phyloP scores from a whole-genome alignment of 1,139 yeast genomes.

The Hyphopichia pseudoburtonii region DNA sequence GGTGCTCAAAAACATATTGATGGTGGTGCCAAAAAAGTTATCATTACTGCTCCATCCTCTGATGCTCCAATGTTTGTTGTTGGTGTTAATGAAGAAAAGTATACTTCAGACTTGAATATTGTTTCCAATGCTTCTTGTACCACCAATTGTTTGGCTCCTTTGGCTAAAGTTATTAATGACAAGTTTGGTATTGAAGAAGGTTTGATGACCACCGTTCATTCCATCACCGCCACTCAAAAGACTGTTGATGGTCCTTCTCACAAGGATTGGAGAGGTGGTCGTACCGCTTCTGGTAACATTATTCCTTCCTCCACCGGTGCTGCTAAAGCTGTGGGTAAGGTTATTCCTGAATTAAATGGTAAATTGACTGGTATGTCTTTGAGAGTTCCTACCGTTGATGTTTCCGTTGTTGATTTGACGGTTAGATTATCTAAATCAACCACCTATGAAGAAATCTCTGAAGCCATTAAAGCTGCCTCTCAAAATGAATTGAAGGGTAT shows the following conservation, averaged over 20 bases:
- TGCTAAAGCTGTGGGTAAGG: conserved; percentile 84
- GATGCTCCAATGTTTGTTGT: conserved; percentile 81
- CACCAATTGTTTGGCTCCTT: conserved; percentile 79
- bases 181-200: conserved; percentile 72
- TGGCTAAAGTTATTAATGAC: conserved; percentile 74
- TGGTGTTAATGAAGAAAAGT: conserved; percentile 70
- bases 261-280: conserved; percentile 89
- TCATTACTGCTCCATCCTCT: conserved; percentile 76
- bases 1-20: conserved; percentile 70
- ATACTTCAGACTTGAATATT: conserved; percentile 61
- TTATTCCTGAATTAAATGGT: conserved; percentile 73
- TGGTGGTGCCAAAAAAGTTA: conserved; percentile 80
- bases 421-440: conserved; percentile 57
- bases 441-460: conserved; percentile 68
- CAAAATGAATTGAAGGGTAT: conserved; percentile 67
- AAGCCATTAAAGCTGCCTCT: conserved; percentile 60
- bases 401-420: conserved; percentile 49
- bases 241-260: conserved; percentile 82
- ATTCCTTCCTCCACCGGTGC: conserved; percentile 85
- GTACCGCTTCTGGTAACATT: conserved; percentile 79
- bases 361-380: conserved; percentile 77
- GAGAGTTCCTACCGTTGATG: conserved; percentile 79
- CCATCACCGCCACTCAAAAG: conserved; percentile 80
- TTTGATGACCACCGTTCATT: conserved; percentile 80
- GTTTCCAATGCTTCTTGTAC: conserved; percentile 80